Conservation (phyloP, 2,329 filamentous ascomycete species). For the Colletotrichum musicola region DNA sequence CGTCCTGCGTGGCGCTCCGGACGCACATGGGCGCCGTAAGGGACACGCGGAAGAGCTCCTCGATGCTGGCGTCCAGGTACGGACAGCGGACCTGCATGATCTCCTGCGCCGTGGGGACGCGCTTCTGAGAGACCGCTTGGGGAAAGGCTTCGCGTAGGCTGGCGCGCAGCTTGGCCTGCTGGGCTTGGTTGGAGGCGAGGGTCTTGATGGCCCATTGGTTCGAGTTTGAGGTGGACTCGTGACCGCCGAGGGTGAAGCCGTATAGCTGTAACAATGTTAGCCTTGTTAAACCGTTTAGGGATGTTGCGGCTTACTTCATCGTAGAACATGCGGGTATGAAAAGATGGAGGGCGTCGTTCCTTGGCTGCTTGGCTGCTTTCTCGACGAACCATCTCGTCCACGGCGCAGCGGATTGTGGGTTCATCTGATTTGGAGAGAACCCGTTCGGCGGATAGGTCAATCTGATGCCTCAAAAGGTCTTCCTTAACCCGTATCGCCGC, state of each 20-base stretch:
- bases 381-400: constrained; percentile 35
- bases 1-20: constrained; percentile 45
- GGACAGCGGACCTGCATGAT: constrained; percentile 41
- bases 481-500: constrained; percentile 20
- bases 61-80: constrained; percentile 47
- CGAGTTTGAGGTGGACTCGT: constrained; percentile 45
- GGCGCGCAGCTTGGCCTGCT: constrained; percentile 46
- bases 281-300: fast-evolving
- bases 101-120: constrained; percentile 43
- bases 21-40: constrained; percentile 42
- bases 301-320: constrained; percentile 46
- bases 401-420: constrained; percentile 12
- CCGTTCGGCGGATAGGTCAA: constrained; percentile 12
- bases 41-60: constrained; percentile 46
- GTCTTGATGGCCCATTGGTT: constrained; percentile 44
- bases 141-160: constrained; percentile 38
- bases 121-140: constrained; percentile 37
- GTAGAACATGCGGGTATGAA: constrained; percentile 44
- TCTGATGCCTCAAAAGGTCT: constrained; percentile 10
- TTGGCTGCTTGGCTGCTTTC: constrained; percentile 8
- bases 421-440: not conserved
- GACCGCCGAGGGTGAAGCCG: constrained; percentile 45
- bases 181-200: constrained; percentile 37
- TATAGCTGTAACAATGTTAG: constrained; percentile 40
- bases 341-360: constrained; percentile 1